Evolutionary conservation across 2,329 filamentous ascomycete species (phyloP), one percentile per base, ranked within the genome.

Genomic region (Macrophomina phaseolina): DNA sequence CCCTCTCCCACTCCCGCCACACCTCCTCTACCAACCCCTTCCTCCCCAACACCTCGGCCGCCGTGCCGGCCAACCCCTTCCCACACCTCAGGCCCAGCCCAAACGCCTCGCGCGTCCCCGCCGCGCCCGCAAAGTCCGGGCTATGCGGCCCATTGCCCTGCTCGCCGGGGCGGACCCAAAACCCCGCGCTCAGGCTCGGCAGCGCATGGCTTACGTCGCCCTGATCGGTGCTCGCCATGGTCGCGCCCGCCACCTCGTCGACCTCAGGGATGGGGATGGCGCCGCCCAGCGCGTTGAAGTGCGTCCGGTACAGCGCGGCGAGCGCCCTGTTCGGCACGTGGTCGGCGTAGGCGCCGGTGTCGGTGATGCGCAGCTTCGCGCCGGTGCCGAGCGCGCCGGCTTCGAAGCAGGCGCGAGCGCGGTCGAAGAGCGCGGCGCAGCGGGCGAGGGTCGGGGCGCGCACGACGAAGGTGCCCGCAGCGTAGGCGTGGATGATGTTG

Each of bases 221-320:
- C 75, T 88, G 85, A 71, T 89, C 87, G 0, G 85, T 87, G 69
- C 84, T 86, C 4, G 86, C 86, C 71, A 79, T 81, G n/a, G 81
- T 83, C 30, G 76, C 72, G 0, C 82, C 81, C 4, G 74, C 71
- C 9, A 80, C 73, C 63, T 80, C 75, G 66, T 84, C 83, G 6
- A 81, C 58, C 2, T 82, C 80, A 11, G 77, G 77, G 1, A 68
- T 68, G 0, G 78, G 73, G 1, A 81, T 78, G 3, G 71, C 68
- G 1, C 79, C 75, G 11, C 73, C 76, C 58, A 79, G 68, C 60
- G 67, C 28, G 68, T 76, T 73, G 74, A 80, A 74, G 58, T 73
- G 65, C 32, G 69, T 16, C 4, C 56, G 23, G 48, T 66, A 66
- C 14, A 1, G 8, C 9, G 34, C 1, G 38, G 73, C 86, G 14